phyloP scores from a whole-genome alignment of 495 filamentous ascomycete species.

The Zalerion maritima region DNA sequence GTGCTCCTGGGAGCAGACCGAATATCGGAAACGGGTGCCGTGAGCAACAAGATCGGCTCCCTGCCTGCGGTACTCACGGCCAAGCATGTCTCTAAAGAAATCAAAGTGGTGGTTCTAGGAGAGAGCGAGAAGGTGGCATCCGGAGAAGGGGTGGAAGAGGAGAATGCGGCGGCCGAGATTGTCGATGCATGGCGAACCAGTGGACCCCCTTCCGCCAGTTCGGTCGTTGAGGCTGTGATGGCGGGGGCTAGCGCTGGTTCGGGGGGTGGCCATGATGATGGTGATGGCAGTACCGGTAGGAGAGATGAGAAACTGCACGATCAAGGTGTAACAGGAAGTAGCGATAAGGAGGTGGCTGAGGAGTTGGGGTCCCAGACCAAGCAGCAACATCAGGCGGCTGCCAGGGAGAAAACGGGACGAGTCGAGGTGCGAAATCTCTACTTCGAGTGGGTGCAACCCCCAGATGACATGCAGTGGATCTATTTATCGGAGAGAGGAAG shows the following conservation, averaged over 20 bases:
- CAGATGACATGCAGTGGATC: too few relatives aligned
- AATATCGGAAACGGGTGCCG: slow-evolving; percentile 38
- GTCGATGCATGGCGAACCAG: slow-evolving; percentile 35
- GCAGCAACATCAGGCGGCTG: slow-evolving; percentile 3
- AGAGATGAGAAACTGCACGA: slow-evolving; percentile 4
- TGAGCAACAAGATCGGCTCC: slow-evolving; percentile 54
- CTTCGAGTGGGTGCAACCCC: slow-evolving; percentile 61
- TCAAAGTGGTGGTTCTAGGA: slow-evolving; percentile 38
- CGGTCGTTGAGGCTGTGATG: slow-evolving; percentile 2
- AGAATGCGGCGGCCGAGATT: slow-evolving; percentile 35
- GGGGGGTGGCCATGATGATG: slow-evolving; percentile 11
- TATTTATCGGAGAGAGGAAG: too few relatives aligned
- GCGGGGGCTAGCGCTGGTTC: slow-evolving; percentile 1
- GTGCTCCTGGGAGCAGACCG: slow-evolving; percentile 49
- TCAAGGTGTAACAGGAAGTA: background rate
- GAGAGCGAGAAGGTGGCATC: slow-evolving; percentile 46
- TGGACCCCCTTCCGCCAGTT: background rate
- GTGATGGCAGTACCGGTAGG: slow-evolving; percentile 11
- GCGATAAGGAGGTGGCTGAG: slow-evolving; percentile 8
- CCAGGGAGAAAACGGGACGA: slow-evolving; percentile 3
- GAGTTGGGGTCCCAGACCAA: slow-evolving; percentile 1
- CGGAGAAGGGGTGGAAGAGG: slow-evolving; percentile 24
- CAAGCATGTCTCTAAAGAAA: slow-evolving; percentile 24
- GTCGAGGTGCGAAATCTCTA: slow-evolving; percentile 41
- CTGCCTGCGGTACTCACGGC: slow-evolving; percentile 39